Base-by-base conservation (phyloP, 2,329 filamentous ascomycete species). In the Pseudovirgaria hyperparasitica region DNA sequence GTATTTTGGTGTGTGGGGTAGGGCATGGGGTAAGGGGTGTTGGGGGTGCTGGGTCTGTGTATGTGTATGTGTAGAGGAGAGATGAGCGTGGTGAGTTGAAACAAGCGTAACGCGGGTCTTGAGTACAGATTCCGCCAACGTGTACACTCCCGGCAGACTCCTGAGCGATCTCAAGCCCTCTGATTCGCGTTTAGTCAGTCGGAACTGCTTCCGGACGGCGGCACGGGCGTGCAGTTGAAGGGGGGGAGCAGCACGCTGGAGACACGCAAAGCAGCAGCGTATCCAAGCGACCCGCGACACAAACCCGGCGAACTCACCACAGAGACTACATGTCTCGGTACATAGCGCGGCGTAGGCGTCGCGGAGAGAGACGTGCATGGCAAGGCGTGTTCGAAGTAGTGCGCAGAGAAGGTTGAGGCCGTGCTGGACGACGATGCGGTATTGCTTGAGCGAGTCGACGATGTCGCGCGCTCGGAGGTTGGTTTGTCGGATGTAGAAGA, bases 401-500 rank as follows among this genome's bases (percentile, higher is more conserved):
- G 46, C 44, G 29, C 41, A 46, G 24, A 55, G 23, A 18, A 49
- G 36, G 33, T 48, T 37, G 0, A 51, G 35, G 11, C 44, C 45
- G 25, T 46, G 33, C 10, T 28, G 30, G 10, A 27, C 26, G 5
- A 42, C 34, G 5, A 33, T 23, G 7, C 29, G 36, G 31, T 52
- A 54, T 29, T 50, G 23, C 10, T 25, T 24, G 9, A 50, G 27
- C 26, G 30, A 36, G 28, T 42, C 32, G n/a, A 50, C 35, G 4
- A 14, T 23, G 9, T 42, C 26, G 32, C 44, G 43, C 9, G 33
- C 35, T 25, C 32, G 20, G 19, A 39, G 17, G 35, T 36, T 51
- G 2, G 34, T 31, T 31, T 54, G 48, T 22, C 51, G 40, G 11
- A 57, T 38, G 1, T 30, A 33, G 26, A 54, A 49, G 11, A 55